These are phyloP conservation scores for Zymoseptoria crescenta DNA, from an alignment of 2,329 filamentous ascomycete genomes.

Conservation along the genomic window DNA sequence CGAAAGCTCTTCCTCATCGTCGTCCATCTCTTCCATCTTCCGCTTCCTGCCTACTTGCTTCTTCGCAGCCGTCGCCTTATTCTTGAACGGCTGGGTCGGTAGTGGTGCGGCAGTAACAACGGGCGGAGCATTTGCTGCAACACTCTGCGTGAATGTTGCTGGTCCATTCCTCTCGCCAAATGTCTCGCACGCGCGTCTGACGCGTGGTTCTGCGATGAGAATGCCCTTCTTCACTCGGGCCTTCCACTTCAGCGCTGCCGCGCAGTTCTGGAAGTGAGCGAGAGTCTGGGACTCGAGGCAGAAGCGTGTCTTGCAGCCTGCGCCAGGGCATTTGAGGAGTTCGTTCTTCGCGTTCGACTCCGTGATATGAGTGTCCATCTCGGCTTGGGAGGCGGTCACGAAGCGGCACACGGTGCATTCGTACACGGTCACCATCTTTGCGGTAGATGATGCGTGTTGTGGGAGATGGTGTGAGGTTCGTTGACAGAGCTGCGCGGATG, in stretches of 20 bases:
- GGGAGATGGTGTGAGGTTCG: too few species aligned
- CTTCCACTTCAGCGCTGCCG: background rate
- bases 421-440: background rate
- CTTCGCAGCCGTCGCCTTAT: background rate
- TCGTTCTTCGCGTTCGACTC: background rate
- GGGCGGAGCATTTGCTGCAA: background rate
- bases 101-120: background rate
- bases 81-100: background rate
- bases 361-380: background rate
- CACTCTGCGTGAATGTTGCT: background rate
- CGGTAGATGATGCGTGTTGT: background rate
- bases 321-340: background rate
- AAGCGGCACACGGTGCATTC: background rate
- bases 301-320: background rate
- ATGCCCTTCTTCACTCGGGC: background rate
- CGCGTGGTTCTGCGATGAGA: background rate
- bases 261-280: background rate
- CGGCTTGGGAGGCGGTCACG: background rate
- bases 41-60: background rate
- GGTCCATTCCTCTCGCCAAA: background rate
- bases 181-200: background rate
- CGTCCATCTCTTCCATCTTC: background rate
- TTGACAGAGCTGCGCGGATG: background rate
- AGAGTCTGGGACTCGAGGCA: background rate
- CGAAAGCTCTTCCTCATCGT: background rate